Evolutionary conservation across 345 rosid genomes (phyloP).

Genomic region (Eucalyptus marginata): DNA sequence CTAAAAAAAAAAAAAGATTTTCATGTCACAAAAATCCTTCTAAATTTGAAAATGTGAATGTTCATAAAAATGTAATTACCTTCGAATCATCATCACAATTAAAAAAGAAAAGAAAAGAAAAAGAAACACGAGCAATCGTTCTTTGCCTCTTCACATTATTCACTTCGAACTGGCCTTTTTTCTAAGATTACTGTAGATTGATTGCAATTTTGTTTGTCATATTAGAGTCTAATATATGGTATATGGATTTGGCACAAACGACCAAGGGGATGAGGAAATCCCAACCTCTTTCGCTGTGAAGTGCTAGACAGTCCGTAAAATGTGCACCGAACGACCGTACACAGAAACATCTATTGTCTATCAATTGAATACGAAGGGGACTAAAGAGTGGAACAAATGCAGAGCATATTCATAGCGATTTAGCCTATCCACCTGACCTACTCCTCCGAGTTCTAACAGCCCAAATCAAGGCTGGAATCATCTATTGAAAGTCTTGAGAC

Average conservation of each 20-base stretch:
- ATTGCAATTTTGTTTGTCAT: background rate
- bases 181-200: background rate
- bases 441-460: background rate
- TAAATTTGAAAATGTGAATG: background rate
- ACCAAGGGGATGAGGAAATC: fast-evolving
- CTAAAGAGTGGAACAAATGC: background rate
- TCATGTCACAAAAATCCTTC: background rate
- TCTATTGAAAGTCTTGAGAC: background rate
- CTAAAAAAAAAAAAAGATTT: background rate
- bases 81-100: background rate
- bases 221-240: background rate
- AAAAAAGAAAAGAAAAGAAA: background rate
- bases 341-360: background rate
- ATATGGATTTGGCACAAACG: background rate
- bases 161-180: background rate
- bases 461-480: background rate
- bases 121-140: background rate
- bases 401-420: background rate
- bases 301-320: background rate
- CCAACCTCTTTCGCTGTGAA: background rate
- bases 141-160: background rate
- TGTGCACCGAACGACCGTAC: background rate
- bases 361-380: background rate
- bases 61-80: background rate
- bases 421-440: background rate